These are phyloP conservation scores for Pythium vanterpoolii DNA, from an alignment of 352 stramenopile species.

Conservation along the genomic window DNA sequence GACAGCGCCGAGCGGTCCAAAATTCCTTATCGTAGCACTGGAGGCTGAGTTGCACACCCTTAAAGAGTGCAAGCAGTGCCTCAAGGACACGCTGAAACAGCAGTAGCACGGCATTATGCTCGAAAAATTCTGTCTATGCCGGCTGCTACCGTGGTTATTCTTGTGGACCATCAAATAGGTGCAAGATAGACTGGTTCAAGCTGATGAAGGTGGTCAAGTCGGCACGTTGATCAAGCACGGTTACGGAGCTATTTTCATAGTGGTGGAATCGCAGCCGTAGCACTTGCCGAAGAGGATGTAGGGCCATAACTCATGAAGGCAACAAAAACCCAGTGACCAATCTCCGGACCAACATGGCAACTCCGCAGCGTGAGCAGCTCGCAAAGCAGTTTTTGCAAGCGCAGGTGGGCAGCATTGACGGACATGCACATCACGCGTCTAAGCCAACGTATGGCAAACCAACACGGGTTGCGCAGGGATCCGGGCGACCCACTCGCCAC, in stretches of 20 bases:
- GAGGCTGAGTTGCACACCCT: conserved; percentile 53
- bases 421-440: background rate
- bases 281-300: background rate
- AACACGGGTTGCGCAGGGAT: background rate
- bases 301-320: background rate
- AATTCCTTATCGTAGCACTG: conserved; percentile 32
- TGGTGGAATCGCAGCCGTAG: background rate
- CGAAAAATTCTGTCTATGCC: background rate
- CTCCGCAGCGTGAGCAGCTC: conserved; percentile 39
- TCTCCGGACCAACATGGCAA: conserved; percentile 28
- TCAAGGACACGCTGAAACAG: conserved; percentile 60
- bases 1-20: conserved; percentile 21
- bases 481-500: conserved; percentile 27
- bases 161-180: background rate
- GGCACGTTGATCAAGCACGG: background rate
- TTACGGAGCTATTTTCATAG: background rate
- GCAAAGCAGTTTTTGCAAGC: conserved; percentile 43
- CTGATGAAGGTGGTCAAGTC: background rate
- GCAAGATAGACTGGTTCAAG: background rate
- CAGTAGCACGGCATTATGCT: background rate
- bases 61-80: conserved; percentile 45
- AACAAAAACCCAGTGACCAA: background rate
- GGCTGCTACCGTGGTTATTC: background rate
- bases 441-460: conserved; percentile 14
- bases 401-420: conserved; percentile 11